Percentiles rank a stretch among this genome's conserved stretches.
Evolutionary conservation across 1,284 basidiomycete species (phyloP).

Genomic region (Irpex lacteus): DNA sequence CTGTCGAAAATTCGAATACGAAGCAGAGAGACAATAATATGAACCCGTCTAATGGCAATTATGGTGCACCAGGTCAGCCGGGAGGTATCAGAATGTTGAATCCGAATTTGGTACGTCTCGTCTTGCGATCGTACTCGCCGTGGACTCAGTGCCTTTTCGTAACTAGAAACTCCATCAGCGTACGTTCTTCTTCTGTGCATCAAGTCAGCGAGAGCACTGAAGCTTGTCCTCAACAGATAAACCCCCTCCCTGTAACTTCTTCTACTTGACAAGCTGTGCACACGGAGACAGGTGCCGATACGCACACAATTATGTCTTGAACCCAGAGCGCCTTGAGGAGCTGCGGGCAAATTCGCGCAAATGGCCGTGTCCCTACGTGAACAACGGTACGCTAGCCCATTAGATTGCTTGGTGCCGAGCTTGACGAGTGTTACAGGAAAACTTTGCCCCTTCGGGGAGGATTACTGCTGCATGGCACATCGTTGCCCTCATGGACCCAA

Average conservation of each 20-base stretch:
- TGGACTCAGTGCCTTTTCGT: no score
- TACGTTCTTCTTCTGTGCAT: no score
- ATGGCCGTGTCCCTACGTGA: slow-evolving; percentile 35
- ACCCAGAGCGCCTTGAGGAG: slow-evolving; percentile 30
- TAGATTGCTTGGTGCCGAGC: not conserved
- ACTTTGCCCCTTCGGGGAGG: slow-evolving; percentile 29
- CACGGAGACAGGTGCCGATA: slow-evolving; percentile 36
- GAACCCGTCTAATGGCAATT: not conserved
- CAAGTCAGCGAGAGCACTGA: no score
- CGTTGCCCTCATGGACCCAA: slow-evolving; percentile 31
- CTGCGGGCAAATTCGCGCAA: slow-evolving; percentile 38
- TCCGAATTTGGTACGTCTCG: not conserved
- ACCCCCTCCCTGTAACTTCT: slow-evolving; percentile 41
- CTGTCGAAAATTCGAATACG: not conserved
- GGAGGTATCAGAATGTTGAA: not conserved
- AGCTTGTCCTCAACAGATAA: slow-evolving; percentile 25
- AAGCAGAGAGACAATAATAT: not conserved
- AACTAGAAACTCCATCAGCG: no score
- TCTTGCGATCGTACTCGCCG: not conserved
- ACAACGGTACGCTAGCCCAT: slow-evolving; percentile 27
- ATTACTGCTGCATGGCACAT: slow-evolving; percentile 33
- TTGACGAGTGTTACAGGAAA: slow-evolving; percentile 20
- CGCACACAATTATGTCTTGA: slow-evolving; percentile 38
- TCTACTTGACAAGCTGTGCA: slow-evolving; percentile 37
- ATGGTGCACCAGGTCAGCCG: not conserved